phyloP scores from a whole-genome alignment of 2,329 filamentous ascomycete species.

The Fusarium aywerte region DNA sequence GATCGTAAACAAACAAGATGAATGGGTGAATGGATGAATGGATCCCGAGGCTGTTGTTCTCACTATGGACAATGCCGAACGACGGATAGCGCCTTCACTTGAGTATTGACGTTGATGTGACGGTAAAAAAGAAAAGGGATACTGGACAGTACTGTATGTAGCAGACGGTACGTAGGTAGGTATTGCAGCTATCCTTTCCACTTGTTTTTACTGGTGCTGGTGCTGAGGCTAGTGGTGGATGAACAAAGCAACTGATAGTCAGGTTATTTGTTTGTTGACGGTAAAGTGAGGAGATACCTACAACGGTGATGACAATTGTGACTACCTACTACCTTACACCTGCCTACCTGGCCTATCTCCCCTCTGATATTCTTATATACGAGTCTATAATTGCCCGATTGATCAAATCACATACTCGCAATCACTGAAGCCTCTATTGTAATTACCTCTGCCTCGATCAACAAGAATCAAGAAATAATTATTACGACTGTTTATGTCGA shows the following conservation, averaged over 20 bases:
- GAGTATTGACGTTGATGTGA: conserved; percentile 30
- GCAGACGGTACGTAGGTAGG: background rate
- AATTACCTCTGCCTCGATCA: background rate
- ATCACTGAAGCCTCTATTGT: background rate
- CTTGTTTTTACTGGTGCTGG: conserved; percentile 2
- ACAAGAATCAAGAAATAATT: background rate
- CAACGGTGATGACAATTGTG: conserved; percentile 5
- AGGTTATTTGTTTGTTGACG: conserved; percentile 32
- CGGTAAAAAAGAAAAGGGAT: conserved; percentile 24
- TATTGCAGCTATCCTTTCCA: background rate
- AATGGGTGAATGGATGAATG: conserved; percentile 8
- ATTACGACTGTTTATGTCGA: background rate
- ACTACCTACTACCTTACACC: conserved; percentile 1
- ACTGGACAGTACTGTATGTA: background rate
- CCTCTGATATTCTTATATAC: conserved; percentile 34
- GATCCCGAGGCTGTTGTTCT: conserved; percentile 13
- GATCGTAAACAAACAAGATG: conserved; percentile 22
- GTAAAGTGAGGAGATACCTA: background rate
- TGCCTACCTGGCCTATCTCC: too few relatives aligned
- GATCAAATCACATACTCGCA: background rate
- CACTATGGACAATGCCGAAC: conserved; percentile 23
- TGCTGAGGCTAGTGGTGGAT: conserved; percentile 4
- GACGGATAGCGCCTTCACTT: conserved; percentile 21
- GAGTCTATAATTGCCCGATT: conserved; percentile 16
- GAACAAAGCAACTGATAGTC: conserved; percentile 36